A percentile compares a stretch with the other conserved stretches of the same genome.
These are phyloP conservation scores for Galerina sulciceps DNA, from an alignment of 768 basidiomycete species.

Conservation along the genomic window DNA sequence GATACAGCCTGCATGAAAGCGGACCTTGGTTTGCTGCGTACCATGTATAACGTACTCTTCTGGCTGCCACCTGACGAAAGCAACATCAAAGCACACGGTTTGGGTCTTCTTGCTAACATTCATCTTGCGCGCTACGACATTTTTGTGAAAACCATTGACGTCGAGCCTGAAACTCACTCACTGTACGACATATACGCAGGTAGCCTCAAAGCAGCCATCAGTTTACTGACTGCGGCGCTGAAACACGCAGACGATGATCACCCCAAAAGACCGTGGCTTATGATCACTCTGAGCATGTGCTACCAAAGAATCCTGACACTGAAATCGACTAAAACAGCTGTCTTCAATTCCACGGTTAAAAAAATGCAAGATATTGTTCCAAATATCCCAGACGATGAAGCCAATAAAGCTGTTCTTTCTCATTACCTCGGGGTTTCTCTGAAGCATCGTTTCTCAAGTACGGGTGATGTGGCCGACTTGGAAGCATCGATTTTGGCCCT, in stretches of 20 bases:
- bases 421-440: not conserved
- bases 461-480: not conserved
- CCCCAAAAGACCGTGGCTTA: constrained; percentile 9
- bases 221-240: constrained; percentile 1
- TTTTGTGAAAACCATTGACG: constrained; percentile 1
- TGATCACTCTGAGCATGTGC: constrained; percentile 5
- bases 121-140: constrained; percentile 8
- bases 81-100: not conserved
- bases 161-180: not conserved
- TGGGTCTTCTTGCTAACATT: constrained; percentile 10
- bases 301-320: not conserved
- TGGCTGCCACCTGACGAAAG: not conserved
- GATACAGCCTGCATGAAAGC: constrained; percentile 7
- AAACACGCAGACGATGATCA: not conserved
- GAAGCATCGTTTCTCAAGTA: not conserved
- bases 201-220: not conserved
- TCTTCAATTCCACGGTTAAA: not conserved
- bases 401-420: not conserved
- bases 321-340: not conserved
- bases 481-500: not conserved
- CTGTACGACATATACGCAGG: constrained; percentile 8
- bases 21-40: not conserved
- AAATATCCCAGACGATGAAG: not conserved
- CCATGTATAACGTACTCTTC: not conserved
- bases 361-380: not conserved